Evolutionary conservation across 2,329 filamentous ascomycete genomes (phyloP), one percentile per base, ranked within the genome.

Genomic region (Lecanicillium sp.): DNA sequence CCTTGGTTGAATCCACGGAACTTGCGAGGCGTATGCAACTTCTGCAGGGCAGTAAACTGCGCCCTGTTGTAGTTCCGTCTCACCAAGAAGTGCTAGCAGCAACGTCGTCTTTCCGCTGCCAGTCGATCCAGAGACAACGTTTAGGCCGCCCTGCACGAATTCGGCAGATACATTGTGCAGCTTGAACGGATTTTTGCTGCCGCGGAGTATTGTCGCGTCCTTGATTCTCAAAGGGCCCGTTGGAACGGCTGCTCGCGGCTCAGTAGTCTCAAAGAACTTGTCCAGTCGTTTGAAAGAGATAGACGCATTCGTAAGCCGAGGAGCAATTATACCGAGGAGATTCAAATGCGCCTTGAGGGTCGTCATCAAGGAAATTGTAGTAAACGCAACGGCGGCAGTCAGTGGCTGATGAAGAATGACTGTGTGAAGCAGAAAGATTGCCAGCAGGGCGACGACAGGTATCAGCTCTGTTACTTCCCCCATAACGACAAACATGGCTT

Each of bases 401-500:
- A 78, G 59, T 4, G 63, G 62, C 41, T 65, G 56, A 37, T 66
- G 59, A 19, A 64, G 61, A 13, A 74, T 60, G 1, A 65, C 58
- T 2, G 72, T 67, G 38, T 76, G 66, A 10, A 73, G 53, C 10
- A 61, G 62, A 47, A 77, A 77, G 54, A 76, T 77, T 32, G 69
- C 55, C 10, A 78, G 53, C 19, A 78, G 55, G 15, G 71, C 60
- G 8, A 74, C 47, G 39, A 69, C 68, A 0, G 74, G 73, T 39
- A 77, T 65, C 3, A 71, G 17, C 13, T 33, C 10, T 3, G 30
- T 31, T 68, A 64, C 29, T 64, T 72, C 66, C 55, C 74, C 75
- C 3, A 79, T 81, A 29, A 73, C 70, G 5, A 79, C 64, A 46
- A 84, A 81, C 29, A 84, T 65, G 41, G 81, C 77, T 52, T 87